phyloP scores from a whole-genome alignment of 2,329 filamentous ascomycete species.

The Stachybotrys echinatus region DNA sequence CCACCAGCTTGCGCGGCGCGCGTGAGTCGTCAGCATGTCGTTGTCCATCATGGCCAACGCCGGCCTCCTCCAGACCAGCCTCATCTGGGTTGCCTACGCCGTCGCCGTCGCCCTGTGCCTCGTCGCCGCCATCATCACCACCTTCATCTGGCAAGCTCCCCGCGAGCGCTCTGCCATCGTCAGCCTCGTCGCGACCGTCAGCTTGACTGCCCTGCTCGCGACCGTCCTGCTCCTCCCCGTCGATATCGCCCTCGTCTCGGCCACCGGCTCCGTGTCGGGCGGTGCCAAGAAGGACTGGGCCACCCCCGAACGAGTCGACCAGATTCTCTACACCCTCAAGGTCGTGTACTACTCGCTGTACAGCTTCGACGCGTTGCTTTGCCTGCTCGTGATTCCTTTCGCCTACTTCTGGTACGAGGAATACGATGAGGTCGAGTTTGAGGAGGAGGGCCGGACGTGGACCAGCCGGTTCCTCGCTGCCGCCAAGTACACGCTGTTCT shows the following conservation, averaged over 20 bases:
- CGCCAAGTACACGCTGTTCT: constrained; percentile 83
- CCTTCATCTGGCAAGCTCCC: constrained; percentile 86
- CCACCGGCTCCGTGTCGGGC: constrained; percentile 68
- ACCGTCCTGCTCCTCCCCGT: constrained; percentile 91
- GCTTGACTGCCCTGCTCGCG: constrained; percentile 79
- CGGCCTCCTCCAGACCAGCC: constrained; percentile 72
- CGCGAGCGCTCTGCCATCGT: constrained; percentile 80
- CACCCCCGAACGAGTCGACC: constrained; percentile 70
- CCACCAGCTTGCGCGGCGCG: background rate
- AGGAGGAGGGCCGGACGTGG: constrained; percentile 72
- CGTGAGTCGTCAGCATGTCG: background rate
- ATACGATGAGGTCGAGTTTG: constrained; percentile 84
- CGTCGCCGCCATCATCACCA: constrained; percentile 74
- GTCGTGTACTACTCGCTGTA: constrained; percentile 92
- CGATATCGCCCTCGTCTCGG: constrained; percentile 90
- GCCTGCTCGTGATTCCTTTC: constrained; percentile 85
- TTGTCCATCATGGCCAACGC: constrained; percentile 33
- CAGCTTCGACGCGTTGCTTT: constrained; percentile 84
- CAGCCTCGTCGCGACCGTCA: constrained; percentile 79
- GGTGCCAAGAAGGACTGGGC: constrained; percentile 95
- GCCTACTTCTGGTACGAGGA: constrained; percentile 99
- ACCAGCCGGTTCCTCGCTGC: constrained; percentile 73
- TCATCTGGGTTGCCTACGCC: constrained; percentile 94
- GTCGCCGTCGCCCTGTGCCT: constrained; percentile 74
- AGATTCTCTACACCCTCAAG: constrained; percentile 74